These are phyloP conservation scores for Harrya chromipes DNA, from an alignment of 768 basidiomycete species.

Conservation along the genomic window DNA sequence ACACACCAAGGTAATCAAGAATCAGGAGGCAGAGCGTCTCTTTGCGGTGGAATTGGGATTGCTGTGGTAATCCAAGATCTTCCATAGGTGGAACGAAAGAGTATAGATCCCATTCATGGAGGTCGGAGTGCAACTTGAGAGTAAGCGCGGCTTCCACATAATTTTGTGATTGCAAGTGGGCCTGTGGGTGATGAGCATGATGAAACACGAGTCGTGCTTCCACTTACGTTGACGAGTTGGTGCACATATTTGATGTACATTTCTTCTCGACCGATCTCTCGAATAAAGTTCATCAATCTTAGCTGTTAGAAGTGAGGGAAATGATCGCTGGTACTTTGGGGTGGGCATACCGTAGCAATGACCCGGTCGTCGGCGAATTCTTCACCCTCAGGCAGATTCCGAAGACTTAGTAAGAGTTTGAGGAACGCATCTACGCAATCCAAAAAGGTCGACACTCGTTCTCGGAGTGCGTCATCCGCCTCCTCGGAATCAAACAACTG, in stretches of 20 bases:
- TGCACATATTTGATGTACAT: constrained; percentile 97
- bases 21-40: constrained; percentile 90
- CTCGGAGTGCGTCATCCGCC: constrained; percentile 76
- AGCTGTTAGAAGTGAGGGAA: constrained; percentile 44
- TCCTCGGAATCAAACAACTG: constrained; percentile 83
- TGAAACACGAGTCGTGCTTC: background rate
- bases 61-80: constrained; percentile 84
- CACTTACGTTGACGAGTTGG: constrained; percentile 81
- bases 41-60: constrained; percentile 91
- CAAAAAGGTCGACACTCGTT: constrained; percentile 77
- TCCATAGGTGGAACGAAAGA: constrained; percentile 84
- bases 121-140: constrained; percentile 88
- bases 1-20: constrained; percentile 86
- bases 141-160: constrained; percentile 93
- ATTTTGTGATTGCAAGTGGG: constrained; percentile 86
- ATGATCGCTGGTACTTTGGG: background rate
- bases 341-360: constrained; percentile 69
- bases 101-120: constrained; percentile 87
- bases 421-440: constrained; percentile 92
- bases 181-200: constrained; percentile 43
- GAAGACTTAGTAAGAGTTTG: constrained; percentile 81
- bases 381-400: constrained; percentile 87
- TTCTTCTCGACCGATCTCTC: constrained; percentile 86
- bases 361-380: constrained; percentile 95
- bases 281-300: constrained; percentile 90